Evolutionary conservation across 805 yeast genomes (phyloP), one percentile per base, ranked within the genome.

Genomic region (Sugiyamaella valdiviana): DNA sequence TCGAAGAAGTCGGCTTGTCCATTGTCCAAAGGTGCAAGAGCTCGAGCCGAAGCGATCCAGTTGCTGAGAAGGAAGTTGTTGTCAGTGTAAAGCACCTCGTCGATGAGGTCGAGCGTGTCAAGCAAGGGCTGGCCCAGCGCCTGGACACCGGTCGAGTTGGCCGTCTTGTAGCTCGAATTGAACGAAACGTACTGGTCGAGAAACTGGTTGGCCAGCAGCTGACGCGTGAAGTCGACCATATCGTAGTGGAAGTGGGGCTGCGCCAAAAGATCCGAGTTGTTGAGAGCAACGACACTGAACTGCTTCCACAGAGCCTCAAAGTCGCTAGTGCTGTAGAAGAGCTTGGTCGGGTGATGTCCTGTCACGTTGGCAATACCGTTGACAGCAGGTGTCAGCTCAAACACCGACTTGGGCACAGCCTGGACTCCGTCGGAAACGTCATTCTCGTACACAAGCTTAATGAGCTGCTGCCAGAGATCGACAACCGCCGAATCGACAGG

Each of bases 151-250:
- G 48, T 22, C 24, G 17, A 14, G 16, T 43, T 37, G 10, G 43
- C 19, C 20, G 39, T 17, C 3, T 39, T 39, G 35, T 43, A 43
- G 22, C 23, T 22, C 12, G 16, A 22, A 7, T 42, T 44, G 22
- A 50, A 36, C 32, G 36, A 42, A 16, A 22, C 17, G 37, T 51
- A 51, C 38, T 44, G 44, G 15, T 35, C 46, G 10, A 43, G 29
- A 45, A 51, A 51, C 16, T 29, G 29, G 38, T 51, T 51, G n/a
- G 54, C 44, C n/a, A 51, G 41, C 9, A 48, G 15, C 44, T 51
- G 54, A 15, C 54, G 35, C 10, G 54, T 51, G 36, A 51, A 29
- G 21, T 51, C 54, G 17, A 51, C 54, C 36, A 51, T 23, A 32
- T 51, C 54, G 22, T 48, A 39, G 37, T 48, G 54, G 32, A 51